Base-by-base conservation (phyloP, 2,329 filamentous ascomycete genomes). In the Aspergillus alliaceus region DNA sequence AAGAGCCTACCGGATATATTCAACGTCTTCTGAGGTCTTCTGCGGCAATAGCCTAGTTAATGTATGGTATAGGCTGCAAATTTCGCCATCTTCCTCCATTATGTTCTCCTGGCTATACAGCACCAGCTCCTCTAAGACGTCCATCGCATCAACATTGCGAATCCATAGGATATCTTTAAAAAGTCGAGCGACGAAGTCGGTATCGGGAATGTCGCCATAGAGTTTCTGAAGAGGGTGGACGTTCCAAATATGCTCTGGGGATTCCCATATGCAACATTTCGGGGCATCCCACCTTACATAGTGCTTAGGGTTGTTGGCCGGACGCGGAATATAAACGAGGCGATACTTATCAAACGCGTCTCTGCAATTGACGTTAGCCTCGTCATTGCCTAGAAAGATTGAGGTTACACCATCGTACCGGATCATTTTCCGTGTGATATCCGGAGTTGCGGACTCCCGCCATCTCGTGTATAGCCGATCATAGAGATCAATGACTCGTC, bases 401-500 rank as follows among this genome's bases (percentile, higher is more conserved):
- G 27, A 27, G 11, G 0, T 35, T 11, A 3, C 11, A n/a, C 25
- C 2, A 37, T 27, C 20, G 2, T 53, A 57, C 54, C n/a, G 20
- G 27, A 57, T 53, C 24, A 18, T 18, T 25, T 50, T 24, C n/a
- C 49, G 40, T 25, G 40, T 48, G 8, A 49, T 53, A 27, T 20
- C n/a, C 8, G 42, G 31, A 20, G 20, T 51, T 25, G 4, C 31
- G 2, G 56, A 58, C 40, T 58, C 56, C 12, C 25, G 37, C 22
- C 40, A 53, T 29, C 56, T 37, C 14, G 27, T 37, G 25, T 57
- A 8, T 6, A 59, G 42, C 48, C 51, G 46, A 27, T n/a, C 12
- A n/a, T 59, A 59, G 6, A 59, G 44, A 8, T 59, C 54, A 52
- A 31, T 57, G 7, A 59, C 32, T 20, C 51, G 46, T 15, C 18